A percentile compares a stretch with the other conserved stretches of the same genome.
These are phyloP conservation scores for Puccinia horiana DNA, from an alignment of 1,284 basidiomycete species.

Conservation along the genomic window DNA sequence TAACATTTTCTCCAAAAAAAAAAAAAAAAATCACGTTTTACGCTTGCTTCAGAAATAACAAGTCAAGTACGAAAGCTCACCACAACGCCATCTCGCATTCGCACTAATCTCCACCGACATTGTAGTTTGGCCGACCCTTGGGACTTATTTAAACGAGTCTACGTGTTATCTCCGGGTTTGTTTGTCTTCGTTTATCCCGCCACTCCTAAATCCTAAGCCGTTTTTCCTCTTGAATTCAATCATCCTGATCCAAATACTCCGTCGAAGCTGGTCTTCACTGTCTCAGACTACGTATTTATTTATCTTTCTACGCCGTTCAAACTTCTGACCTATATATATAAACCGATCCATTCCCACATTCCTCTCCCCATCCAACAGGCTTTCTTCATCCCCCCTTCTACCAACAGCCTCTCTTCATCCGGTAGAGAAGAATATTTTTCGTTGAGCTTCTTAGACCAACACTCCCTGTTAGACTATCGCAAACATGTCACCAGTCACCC, in stretches of 20 bases:
- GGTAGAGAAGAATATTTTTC: background rate
- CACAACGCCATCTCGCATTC: slow-evolving; percentile 5
- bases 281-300: background rate
- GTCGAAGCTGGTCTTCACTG: slow-evolving; percentile 11
- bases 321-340: background rate
- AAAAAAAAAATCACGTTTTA: background rate
- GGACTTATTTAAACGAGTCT: slow-evolving; percentile 7
- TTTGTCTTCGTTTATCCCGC: background rate
- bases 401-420: background rate
- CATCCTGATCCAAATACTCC: background rate
- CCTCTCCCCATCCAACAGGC: background rate
- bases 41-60: background rate
- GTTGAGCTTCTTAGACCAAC: background rate
- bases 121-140: background rate
- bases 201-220: background rate
- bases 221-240: background rate
- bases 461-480: background rate
- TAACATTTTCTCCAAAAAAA: background rate
- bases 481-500: background rate
- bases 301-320: background rate
- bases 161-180: slow-evolving; percentile 19
- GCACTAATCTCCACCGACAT: slow-evolving; percentile 2
- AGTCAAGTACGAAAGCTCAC: background rate
- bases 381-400: background rate
- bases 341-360: background rate